phyloP scores from a whole-genome alignment of 305 asterid genomes.

The Solanum hybrid region DNA sequence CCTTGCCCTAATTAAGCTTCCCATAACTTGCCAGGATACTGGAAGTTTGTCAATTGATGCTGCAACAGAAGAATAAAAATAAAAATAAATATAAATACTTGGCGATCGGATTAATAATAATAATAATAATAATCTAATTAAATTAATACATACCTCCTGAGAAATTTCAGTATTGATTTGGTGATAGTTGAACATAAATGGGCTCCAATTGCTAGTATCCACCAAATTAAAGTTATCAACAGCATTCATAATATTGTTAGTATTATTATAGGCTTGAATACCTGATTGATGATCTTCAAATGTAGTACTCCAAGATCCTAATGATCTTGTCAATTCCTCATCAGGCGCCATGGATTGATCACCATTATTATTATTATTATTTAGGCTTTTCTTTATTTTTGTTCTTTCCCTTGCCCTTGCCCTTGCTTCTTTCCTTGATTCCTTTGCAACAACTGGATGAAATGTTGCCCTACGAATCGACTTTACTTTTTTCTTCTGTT shows the following conservation, averaged over 20 bases:
- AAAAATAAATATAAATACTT: background rate
- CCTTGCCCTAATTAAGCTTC: conserved; percentile 19
- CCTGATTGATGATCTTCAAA: conserved; percentile 13
- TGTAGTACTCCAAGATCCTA: conserved; percentile 4
- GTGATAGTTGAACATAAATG: conserved; percentile 9
- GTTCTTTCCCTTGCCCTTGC: conserved; percentile 37
- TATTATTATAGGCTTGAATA: background rate
- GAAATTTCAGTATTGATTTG: conserved; percentile 11
- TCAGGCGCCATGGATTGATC: background rate
- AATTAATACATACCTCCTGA: conserved; percentile 3
- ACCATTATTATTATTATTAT: background rate
- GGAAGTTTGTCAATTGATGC: conserved; percentile 17
- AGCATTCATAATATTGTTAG: background rate
- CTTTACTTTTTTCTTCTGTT: conserved; percentile 9
- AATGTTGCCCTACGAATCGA: conserved; percentile 1
- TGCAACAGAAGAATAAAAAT: conserved; percentile 1
- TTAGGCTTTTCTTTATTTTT: conserved; percentile 14
- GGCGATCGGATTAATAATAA: background rate
- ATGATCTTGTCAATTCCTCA: background rate
- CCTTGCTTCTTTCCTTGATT: conserved; percentile 28
- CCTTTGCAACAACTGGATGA: conserved; percentile 10
- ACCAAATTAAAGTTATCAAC: background rate
- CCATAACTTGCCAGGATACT: conserved; percentile 12
- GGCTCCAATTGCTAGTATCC: conserved; percentile 15
- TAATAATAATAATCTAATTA: background rate